Evolutionary conservation across 768 basidiomycete genomes (phyloP).

Genomic region (Rhodosporidiobolus sp.): DNA sequence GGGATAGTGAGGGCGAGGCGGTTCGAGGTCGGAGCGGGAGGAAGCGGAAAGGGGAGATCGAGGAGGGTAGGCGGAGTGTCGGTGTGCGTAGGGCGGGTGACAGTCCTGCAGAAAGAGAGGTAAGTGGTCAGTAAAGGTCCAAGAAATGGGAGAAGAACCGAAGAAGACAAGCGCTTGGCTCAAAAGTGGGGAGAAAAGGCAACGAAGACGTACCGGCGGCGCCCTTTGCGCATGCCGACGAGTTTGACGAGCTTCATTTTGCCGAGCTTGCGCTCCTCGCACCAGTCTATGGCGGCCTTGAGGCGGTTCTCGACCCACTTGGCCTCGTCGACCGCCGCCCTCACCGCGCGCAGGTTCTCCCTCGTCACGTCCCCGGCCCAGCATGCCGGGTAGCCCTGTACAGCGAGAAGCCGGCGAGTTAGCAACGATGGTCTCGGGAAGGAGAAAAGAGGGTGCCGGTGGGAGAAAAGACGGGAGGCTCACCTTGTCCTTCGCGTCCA

Average conservation of each 20-base stretch:
- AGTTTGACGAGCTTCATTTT: conserved; percentile 1
- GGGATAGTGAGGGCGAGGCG: conserved; percentile 18
- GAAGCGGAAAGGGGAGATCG: conserved; percentile 30
- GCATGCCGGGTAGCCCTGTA: conserved; percentile 9
- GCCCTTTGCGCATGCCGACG: not conserved
- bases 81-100: conserved; percentile 15
- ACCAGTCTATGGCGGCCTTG: conserved; percentile 14
- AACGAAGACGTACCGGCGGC: not conserved
- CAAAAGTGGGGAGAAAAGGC: too few species aligned
- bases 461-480: not conserved
- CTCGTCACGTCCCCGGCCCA: conserved; percentile 22
- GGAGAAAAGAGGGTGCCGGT: not conserved
- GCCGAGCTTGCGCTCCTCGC: not conserved
- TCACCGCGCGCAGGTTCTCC: not conserved
- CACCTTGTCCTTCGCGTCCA: not conserved
- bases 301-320: conserved; percentile 22
- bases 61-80: conserved; percentile 15
- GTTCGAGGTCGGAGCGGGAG: conserved; percentile 13
- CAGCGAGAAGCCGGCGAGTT: not conserved
- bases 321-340: conserved; percentile 22
- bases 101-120: not conserved
- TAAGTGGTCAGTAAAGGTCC: too few species aligned
- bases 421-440: not conserved
- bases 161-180: too few species aligned
- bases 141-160: not conserved